phyloP scores from a whole-genome alignment of 768 basidiomycete genomes.

The Sporobolomyces phaffii region DNA sequence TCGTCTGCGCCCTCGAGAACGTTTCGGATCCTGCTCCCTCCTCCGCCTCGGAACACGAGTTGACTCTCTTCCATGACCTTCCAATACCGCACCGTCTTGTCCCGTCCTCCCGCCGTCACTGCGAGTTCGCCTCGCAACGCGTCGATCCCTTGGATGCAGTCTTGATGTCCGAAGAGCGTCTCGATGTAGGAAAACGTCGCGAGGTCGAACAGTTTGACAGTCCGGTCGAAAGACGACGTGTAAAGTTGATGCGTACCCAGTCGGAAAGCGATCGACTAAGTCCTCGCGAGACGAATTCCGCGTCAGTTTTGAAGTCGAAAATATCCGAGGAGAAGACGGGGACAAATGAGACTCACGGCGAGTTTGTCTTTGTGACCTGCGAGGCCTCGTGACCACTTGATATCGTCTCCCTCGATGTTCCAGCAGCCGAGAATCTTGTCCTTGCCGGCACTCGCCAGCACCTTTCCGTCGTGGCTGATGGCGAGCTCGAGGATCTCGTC shows the following conservation, averaged over 20 bases:
- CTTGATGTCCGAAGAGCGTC: constrained; percentile 95
- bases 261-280: constrained; percentile 68
- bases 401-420: constrained; percentile 54
- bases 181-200: constrained; percentile 75
- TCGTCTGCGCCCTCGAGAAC: constrained; percentile 65
- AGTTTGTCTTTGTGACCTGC: constrained; percentile 68
- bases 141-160: constrained; percentile 69
- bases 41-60: constrained; percentile 94
- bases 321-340: too few species aligned
- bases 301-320: too few species aligned
- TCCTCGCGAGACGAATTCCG: too few species aligned
- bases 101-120: constrained; percentile 79
- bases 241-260: constrained; percentile 70
- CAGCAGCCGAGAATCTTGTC: constrained; percentile 79
- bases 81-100: constrained; percentile 90
- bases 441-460: constrained; percentile 77
- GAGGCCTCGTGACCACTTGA: constrained; percentile 74
- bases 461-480: constrained; percentile 74
- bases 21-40: constrained; percentile 68
- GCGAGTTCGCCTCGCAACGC: constrained; percentile 75
- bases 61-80: constrained; percentile 93
- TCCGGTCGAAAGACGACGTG: constrained; percentile 75
- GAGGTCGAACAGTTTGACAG: constrained; percentile 77
- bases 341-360: constrained; percentile 54
- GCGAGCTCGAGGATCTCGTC: constrained; percentile 81